Base-by-base conservation (phyloP, 2,329 filamentous ascomycete species). In the Paracamarosporium sp. region DNA sequence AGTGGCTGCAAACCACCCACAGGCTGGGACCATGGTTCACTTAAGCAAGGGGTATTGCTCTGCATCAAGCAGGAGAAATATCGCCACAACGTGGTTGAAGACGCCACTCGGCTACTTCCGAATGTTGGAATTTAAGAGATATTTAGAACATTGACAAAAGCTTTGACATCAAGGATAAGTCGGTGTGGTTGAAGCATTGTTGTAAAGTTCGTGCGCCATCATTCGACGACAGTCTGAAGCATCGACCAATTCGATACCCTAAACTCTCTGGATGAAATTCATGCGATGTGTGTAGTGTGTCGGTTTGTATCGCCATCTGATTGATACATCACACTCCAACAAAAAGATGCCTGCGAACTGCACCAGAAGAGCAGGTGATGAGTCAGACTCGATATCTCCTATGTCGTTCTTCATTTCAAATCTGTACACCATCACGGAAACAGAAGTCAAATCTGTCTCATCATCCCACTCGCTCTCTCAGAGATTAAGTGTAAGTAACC, bases 361-460 rank as follows among this genome's bases (percentile, higher is more conserved):
- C 36, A 30, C 44, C 47, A 56, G 40, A 53, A 58, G 56, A 46
- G 41, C 33, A n/a, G 48, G 25, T 20, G 30, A 28, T 33, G 31
- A 17, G 38, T 5, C 38, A 5, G 53, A 55, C n/a, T 28, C 31
- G 13, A 17, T 30, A 9, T 31, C 27, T 25, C 56, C 57, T 12
- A 36, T 59, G 41, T 55, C 56, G 5, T 59, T 62, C 44, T 63
- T 59, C 11, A 50, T 55, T 43, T 57, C 53, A 15, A 56, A 55
- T 27, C 55, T 59, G 1, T 53, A 59, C 44, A 53, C 59, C 9
- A 56, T 53, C 22, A 56, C 41, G 13, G 50, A 57, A 24, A 30
- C 44, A 17, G 52, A 52, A 35, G 22, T 28, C 17, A 25, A 24
- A 12, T 46, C 57, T 5, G 43, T 28, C n/a, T 38, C 11, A 15